Evolutionary conservation across 305 asterid genomes (phyloP), one percentile per base, ranked within the genome.

Genomic region (Fraxinus dipetala): DNA sequence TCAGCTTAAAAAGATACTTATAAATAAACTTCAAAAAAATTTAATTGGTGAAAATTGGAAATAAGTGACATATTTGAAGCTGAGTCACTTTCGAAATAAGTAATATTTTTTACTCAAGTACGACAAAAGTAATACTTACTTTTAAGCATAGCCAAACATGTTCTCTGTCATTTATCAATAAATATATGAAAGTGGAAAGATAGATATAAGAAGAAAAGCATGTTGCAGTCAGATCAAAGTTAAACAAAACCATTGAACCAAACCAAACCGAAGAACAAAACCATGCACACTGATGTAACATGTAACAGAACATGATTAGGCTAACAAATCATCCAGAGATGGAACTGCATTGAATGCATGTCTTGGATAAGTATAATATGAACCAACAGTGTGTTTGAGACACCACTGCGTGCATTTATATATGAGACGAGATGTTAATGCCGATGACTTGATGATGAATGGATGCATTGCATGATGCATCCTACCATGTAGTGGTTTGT

Each of bases 381-480:
- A 77, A 82, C 84, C 86, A 83, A 86, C 84, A 85, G 78, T 18
- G 90, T 89, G 92, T 80, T 88, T 83, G 88, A 69, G 75, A 69
- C 75, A 69, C 84, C 83, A 87, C 75, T 1, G 78, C 78, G 88
- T 88, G 91, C 89, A 90, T 84, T 82, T 86, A 87, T 82, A 87
- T 78, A 80, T 80, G 90, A 91, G 82, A 75, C 80, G 88, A 90
- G 22, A 70, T 70, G 92, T 85, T 89, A 82, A 94, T 95, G 93
- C 87, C 89, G 95, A 92, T 94, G 96, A 88, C 88, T 88, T 88
- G 92, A 88, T 88, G 93, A 89, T 88, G 89, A 90, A 88, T 87
- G 91, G 93, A 90, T 94, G 96, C 95, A 90, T 93, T 89, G 95
- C 95, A 90, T 87, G 95, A 92, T 93, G 98, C 95, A 91, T 89